Conservation (phyloP, 2,329 filamentous ascomycete genomes). For the Hypocrella siamensis region DNA sequence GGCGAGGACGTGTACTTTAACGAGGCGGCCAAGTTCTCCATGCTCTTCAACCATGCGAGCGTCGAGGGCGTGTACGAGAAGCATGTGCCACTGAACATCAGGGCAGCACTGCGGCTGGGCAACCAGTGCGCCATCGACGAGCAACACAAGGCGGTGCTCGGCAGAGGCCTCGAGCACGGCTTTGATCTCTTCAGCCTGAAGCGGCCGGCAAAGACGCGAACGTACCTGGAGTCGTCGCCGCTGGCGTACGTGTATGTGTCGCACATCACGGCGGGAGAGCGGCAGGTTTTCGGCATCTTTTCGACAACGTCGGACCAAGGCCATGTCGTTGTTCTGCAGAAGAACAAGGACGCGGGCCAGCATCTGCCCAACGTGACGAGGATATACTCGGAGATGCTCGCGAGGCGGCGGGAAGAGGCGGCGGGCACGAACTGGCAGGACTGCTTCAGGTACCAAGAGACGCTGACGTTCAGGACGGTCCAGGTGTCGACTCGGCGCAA, state of each 20-base stretch:
- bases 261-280: constrained; percentile 78
- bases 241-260: constrained; percentile 85
- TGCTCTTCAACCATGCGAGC: constrained; percentile 80
- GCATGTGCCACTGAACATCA: constrained; percentile 71
- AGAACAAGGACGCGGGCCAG: constrained; percentile 58
- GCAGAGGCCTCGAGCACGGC: constrained; percentile 81
- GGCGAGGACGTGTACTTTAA: constrained; percentile 76
- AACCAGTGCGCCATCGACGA: constrained; percentile 91
- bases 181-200: constrained; percentile 73
- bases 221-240: constrained; percentile 61
- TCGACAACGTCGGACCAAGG: constrained; percentile 69
- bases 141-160: constrained; percentile 74
- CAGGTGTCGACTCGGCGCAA: constrained; percentile 85
- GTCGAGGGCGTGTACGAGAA: constrained; percentile 97
- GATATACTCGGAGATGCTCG: constrained; percentile 66
- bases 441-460: constrained; percentile 76
- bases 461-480: constrained; percentile 68
- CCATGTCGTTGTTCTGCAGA: constrained; percentile 77
- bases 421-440: constrained; percentile 60
- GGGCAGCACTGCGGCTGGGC: constrained; percentile 78
- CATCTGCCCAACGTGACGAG: constrained; percentile 82
- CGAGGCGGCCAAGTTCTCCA: constrained; percentile 66
- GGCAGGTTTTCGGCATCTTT: constrained; percentile 87
- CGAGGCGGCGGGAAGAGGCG: constrained; percentile 48
- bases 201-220: constrained; percentile 42